Conservation (phyloP, 2,329 filamentous ascomycete species). For the Periconia sp. region DNA sequence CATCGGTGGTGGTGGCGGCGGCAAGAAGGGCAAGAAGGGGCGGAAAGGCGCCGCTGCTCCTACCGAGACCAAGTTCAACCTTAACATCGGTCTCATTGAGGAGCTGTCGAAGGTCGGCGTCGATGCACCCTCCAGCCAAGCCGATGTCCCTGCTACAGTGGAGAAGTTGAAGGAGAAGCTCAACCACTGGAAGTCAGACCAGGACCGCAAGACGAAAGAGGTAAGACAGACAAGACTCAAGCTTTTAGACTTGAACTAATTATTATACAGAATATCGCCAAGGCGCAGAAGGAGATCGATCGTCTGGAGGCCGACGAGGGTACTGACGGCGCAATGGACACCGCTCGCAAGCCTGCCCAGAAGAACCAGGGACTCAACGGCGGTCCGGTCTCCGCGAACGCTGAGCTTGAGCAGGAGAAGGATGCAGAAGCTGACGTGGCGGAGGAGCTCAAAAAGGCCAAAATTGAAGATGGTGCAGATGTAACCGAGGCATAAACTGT, state of each 20-base stretch:
- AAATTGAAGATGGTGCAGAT: slow-evolving; percentile 60
- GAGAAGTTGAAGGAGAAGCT: slow-evolving; percentile 96
- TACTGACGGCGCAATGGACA: slow-evolving; percentile 59
- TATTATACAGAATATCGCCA: slow-evolving; percentile 82
- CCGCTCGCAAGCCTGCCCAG: slow-evolving; percentile 60
- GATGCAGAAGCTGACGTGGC: slow-evolving; percentile 64
- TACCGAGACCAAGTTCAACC: slow-evolving; percentile 71
- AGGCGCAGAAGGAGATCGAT: slow-evolving; percentile 95
- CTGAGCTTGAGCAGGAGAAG: slow-evolving; percentile 63
- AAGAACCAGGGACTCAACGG: slow-evolving; percentile 61
- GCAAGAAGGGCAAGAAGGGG: slow-evolving; percentile 88
- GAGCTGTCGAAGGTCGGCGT: slow-evolving; percentile 84
- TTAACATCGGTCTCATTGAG: slow-evolving; percentile 90
- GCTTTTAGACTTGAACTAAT: slow-evolving; percentile 16
- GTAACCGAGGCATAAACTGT: slow-evolving; percentile 29
- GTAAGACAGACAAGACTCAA: slow-evolving; percentile 60
- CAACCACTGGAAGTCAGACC: slow-evolving; percentile 87
- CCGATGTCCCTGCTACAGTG: slow-evolving; percentile 77
- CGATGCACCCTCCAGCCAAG: slow-evolving; percentile 84
- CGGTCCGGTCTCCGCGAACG: slow-evolving; percentile 55
- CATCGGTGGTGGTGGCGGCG: slow-evolving; percentile 69
- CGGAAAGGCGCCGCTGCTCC: slow-evolving; percentile 74
- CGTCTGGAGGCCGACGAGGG: slow-evolving; percentile 77
- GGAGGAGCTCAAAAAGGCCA: slow-evolving; percentile 66
- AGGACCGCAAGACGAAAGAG: slow-evolving; percentile 86